Percentiles rank a stretch among this genome's conserved stretches.
phyloP scores from a whole-genome alignment of 495 filamentous ascomycete genomes.

The Penicillium parvum region DNA sequence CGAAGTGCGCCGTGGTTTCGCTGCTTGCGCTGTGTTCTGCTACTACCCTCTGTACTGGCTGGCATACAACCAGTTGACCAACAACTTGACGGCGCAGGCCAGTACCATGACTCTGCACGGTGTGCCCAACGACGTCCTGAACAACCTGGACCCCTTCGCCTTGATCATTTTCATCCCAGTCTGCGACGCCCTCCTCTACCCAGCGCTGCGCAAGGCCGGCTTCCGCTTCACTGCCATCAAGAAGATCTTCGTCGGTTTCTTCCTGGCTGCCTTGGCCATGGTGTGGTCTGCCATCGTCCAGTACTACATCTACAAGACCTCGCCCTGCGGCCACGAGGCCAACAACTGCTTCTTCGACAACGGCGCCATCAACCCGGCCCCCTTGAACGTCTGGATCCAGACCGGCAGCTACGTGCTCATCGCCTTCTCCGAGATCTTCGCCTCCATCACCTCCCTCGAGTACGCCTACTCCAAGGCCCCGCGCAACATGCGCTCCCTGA shows the following conservation, averaged over 20 bases:
- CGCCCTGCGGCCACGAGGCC: conserved; percentile 48
- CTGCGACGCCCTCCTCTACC: conserved; percentile 63
- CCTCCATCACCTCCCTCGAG: neutral
- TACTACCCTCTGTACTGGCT: conserved; percentile 66
- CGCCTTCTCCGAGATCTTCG: conserved; percentile 58
- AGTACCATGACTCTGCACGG: conserved; percentile 47
- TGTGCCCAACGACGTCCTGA: conserved; percentile 64
- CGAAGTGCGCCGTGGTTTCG: conserved; percentile 62
- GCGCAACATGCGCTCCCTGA: conserved; percentile 51
- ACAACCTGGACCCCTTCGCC: conserved; percentile 66
- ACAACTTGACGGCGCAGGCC: conserved; percentile 59
- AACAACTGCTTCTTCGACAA: conserved; percentile 33
- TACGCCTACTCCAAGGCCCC: neutral
- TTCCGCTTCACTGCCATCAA: conserved; percentile 63
- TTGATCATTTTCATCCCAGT: conserved; percentile 68
- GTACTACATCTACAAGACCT: conserved; percentile 59
- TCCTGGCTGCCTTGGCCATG: conserved; percentile 56
- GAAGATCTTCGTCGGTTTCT: conserved; percentile 64
- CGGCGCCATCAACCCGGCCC: conserved; percentile 25
- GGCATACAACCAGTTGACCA: conserved; percentile 52
- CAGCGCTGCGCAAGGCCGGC: conserved; percentile 51
- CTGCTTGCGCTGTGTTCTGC: conserved; percentile 62
- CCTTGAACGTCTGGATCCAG: conserved; percentile 54
- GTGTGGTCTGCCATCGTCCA: conserved; percentile 59
- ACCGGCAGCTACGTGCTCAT: conserved; percentile 57